These are phyloP conservation scores for Puccinia coronata DNA, from an alignment of 1,284 basidiomycete genomes.

Conservation along the genomic window DNA sequence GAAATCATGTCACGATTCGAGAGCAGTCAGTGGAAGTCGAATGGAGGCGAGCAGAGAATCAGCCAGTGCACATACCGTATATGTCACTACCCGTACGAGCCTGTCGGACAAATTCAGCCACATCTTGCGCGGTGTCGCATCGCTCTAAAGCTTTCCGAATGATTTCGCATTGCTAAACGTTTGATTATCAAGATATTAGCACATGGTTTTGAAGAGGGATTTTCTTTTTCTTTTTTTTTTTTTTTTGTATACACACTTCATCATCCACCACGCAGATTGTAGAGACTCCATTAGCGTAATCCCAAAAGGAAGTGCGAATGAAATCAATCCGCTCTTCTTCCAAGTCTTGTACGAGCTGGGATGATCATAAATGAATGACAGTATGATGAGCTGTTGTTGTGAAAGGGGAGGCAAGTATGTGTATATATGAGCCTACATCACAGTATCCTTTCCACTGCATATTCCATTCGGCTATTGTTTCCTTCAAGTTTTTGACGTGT, in stretches of 20 bases:
- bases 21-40: background rate
- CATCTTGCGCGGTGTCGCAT: conserved; percentile 54
- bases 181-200: background rate
- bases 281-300: conserved; percentile 91
- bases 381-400: background rate
- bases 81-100: conserved; percentile 66
- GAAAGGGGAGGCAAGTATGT: background rate
- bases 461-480: conserved; percentile 86
- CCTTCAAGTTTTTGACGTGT: conserved; percentile 77
- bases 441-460: conserved; percentile 89
- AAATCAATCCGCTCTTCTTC: conserved; percentile 93
- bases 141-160: conserved; percentile 67
- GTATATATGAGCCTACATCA: conserved; percentile 63
- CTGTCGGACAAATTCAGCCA: conserved; percentile 54
- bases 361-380: conserved; percentile 51
- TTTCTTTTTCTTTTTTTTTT: no score
- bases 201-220: background rate
- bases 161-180: conserved; percentile 79
- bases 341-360: conserved; percentile 80
- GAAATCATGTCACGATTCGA: background rate
- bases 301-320: conserved; percentile 93
- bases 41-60: background rate
- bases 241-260: conserved; percentile 72
- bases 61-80: conserved; percentile 15
- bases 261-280: conserved; percentile 95